Evolutionary conservation across 768 basidiomycete genomes (phyloP).

Genomic region (Boletus eberwhitei): DNA sequence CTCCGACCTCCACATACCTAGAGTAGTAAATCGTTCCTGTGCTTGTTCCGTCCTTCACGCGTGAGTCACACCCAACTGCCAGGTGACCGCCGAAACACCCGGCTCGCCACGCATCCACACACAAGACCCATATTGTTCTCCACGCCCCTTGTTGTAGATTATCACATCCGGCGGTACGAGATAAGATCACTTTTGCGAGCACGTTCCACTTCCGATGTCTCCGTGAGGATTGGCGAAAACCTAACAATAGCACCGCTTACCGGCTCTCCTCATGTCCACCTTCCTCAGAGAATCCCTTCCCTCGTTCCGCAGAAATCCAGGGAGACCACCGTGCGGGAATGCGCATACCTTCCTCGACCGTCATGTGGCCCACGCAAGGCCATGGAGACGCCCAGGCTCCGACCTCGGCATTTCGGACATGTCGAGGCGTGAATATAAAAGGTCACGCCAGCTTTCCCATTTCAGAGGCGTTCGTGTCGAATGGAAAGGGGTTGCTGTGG

Average conservation of each 20-base stretch:
- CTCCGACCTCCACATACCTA: slow-evolving; percentile 16
- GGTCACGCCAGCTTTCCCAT: background rate
- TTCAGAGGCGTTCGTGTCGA: background rate
- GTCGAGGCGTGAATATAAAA: background rate
- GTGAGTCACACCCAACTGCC: too few species aligned
- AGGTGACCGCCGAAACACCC: background rate
- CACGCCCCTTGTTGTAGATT: too few species aligned
- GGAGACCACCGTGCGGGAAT: slow-evolving; percentile 13
- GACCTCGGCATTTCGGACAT: slow-evolving; percentile 10
- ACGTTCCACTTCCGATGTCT: too few species aligned
- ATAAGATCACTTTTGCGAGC: slow-evolving; percentile 16
- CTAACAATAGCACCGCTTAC: slow-evolving; percentile 14
- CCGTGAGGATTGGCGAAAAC: too few species aligned
- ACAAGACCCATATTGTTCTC: too few species aligned
- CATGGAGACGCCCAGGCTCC: background rate
- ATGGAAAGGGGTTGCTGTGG: slow-evolving; percentile 22
- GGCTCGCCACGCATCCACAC: slow-evolving; percentile 6
- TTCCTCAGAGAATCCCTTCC: too few species aligned
- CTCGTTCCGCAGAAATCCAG: slow-evolving; percentile 10
- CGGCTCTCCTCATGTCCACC: slow-evolving; percentile 8
- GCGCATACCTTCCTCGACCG: background rate
- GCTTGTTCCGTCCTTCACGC: slow-evolving; percentile 9
- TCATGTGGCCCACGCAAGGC: slow-evolving; percentile 8
- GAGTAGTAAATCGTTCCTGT: slow-evolving; percentile 4
- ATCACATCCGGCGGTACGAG: slow-evolving; percentile 7